Percentiles rank a stretch among this genome's conserved stretches.
phyloP scores from a whole-genome alignment of 345 rosid species.

The Barbarea vulgaris region DNA sequence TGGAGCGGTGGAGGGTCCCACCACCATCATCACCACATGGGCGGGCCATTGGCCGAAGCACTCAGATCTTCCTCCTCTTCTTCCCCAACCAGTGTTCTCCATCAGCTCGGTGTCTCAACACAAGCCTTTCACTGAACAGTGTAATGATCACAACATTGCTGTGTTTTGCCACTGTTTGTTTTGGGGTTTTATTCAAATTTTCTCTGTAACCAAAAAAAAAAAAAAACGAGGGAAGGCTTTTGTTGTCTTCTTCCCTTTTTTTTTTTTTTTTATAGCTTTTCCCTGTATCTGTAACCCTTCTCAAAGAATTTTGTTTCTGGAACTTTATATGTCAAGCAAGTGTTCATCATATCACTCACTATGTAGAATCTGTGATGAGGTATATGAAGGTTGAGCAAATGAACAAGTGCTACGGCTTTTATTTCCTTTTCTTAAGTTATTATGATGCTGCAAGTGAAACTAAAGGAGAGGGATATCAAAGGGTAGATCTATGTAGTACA shows the following conservation, averaged over 20 bases:
- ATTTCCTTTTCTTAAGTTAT: conserved; percentile 15
- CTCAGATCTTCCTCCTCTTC: conserved; percentile 65
- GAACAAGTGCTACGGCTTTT: conserved; percentile 14
- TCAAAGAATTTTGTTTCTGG: conserved; percentile 4
- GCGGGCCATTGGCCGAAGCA: conserved; percentile 91
- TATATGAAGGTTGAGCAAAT: not conserved
- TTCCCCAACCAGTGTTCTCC: conserved; percentile 79
- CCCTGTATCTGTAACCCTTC: conserved; percentile 18
- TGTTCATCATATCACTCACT: conserved; percentile 6
- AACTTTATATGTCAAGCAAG: conserved; percentile 3
- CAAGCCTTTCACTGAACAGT: conserved; percentile 40
- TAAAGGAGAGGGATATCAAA: conserved; percentile 16
- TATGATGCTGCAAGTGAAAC: conserved; percentile 24
- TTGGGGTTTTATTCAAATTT: conserved; percentile 16
- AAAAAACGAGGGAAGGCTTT: conserved; percentile 20
- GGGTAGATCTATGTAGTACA: conserved; percentile 24
- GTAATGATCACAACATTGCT: conserved; percentile 19
- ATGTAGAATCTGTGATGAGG: conserved; percentile 1
- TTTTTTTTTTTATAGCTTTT: not conserved
- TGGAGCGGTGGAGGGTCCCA: conserved; percentile 59
- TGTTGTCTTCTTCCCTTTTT: conserved; percentile 20
- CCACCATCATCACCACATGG: conserved; percentile 54
- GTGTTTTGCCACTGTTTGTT: conserved; percentile 17
- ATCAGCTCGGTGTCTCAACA: conserved; percentile 51
- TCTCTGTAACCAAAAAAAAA: not conserved